A percentile compares a stretch with the other conserved stretches of the same genome.
Conservation (phyloP, 441 rosid species). For the Jatropha multifida region DNA sequence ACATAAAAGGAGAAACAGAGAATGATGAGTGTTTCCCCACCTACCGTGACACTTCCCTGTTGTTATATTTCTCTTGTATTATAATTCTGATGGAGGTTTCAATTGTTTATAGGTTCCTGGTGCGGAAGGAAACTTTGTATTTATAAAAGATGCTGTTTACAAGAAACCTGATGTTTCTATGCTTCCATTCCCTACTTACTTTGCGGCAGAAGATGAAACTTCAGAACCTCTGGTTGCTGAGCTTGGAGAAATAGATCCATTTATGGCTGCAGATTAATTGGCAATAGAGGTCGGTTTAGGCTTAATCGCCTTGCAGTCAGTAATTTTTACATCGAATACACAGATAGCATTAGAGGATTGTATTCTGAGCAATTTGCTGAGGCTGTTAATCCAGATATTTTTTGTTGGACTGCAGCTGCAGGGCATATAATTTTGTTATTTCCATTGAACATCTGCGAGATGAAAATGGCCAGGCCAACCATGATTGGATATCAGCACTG, state of each 20-base stretch:
- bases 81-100: conserved; percentile 13
- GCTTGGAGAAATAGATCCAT: conserved; percentile 87
- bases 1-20: background rate
- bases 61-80: background rate
- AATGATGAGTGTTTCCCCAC: background rate
- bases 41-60: background rate
- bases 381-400: background rate
- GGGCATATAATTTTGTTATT: conserved; percentile 1
- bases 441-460: background rate
- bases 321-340: background rate
- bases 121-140: conserved; percentile 85
- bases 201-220: conserved; percentile 52
- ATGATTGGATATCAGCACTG: background rate
- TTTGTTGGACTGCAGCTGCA: background rate
- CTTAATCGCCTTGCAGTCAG: conserved; percentile 14
- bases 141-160: conserved; percentile 78
- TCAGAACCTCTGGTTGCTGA: conserved; percentile 66
- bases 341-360: background rate
- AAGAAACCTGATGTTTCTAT: conserved; percentile 67
- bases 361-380: conserved; percentile 6
- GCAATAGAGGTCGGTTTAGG: conserved; percentile 9
- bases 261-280: conserved; percentile 68
- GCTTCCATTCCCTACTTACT: conserved; percentile 92
- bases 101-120: conserved; percentile 73
- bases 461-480: background rate